These are phyloP conservation scores for Oryza coarctata DNA, from an alignment of 176 grass and related monocot species.

Conservation along the genomic window DNA sequence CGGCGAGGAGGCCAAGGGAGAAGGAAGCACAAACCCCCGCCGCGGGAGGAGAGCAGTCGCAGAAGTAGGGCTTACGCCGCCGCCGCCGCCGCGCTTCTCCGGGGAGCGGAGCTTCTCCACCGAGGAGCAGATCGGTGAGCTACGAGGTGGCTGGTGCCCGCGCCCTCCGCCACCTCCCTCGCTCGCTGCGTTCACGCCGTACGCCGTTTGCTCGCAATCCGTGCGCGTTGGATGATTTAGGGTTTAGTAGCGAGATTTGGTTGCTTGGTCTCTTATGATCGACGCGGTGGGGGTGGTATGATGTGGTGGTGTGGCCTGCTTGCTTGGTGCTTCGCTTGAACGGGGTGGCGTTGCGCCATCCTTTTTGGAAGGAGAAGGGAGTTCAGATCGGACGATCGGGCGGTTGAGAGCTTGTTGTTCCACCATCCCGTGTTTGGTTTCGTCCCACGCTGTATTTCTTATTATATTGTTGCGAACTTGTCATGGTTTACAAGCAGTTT, in stretches of 20 bases:
- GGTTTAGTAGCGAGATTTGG: not conserved
- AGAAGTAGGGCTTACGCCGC: constrained; percentile 5
- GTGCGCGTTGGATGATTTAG: not conserved
- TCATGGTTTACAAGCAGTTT: not conserved
- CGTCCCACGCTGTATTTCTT: not conserved
- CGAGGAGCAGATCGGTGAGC: constrained; percentile 80
- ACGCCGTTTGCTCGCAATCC: not conserved
- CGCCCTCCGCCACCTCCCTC: not conserved
- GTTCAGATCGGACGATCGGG: not conserved
- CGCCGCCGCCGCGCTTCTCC: not conserved
- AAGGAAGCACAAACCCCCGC: not conserved
- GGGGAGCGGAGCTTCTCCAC: too few relatives aligned
- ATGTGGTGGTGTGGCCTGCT: not conserved
- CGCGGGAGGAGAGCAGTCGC: not conserved
- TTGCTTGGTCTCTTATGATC: too few relatives aligned
- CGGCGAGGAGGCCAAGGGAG: constrained; percentile 10
- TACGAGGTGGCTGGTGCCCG: not conserved
- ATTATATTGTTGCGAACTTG: not conserved
- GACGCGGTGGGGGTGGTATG: not conserved
- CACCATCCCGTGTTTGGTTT: not conserved
- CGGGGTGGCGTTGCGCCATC: not conserved
- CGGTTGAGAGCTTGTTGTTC: not conserved
- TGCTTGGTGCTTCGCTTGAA: not conserved
- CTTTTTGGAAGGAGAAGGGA: not conserved
- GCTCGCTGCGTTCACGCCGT: not conserved